A percentile compares a stretch with the other conserved stretches of the same genome.
phyloP scores from a whole-genome alignment of 208 protist genomes.

The Trichomonas gallinae region DNA sequence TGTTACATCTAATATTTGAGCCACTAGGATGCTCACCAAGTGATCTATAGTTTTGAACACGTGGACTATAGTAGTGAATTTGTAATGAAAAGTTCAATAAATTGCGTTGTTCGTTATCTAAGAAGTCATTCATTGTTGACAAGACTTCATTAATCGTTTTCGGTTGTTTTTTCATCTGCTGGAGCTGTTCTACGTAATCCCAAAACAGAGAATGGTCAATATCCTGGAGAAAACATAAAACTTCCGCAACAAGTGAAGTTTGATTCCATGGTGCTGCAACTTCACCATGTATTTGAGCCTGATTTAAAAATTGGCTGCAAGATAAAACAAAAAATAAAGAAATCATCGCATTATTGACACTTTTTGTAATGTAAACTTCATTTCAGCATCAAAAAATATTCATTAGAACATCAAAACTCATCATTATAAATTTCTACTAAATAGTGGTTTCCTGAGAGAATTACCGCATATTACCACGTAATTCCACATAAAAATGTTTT shows the following conservation, averaged over 20 bases:
- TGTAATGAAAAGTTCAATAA: not conserved
- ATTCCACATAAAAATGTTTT: too few relatives aligned
- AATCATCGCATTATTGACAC: not conserved
- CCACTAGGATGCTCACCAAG: not conserved
- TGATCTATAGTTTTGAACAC: not conserved
- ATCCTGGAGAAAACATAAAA: not conserved
- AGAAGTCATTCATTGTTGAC: not conserved
- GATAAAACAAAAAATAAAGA: not conserved
- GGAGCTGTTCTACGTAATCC: not conserved
- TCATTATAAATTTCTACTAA: too few relatives aligned
- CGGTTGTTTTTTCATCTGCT: not conserved
- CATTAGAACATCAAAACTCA: too few relatives aligned
- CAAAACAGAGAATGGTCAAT: not conserved
- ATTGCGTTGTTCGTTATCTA: not conserved
- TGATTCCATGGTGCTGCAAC: not conserved
- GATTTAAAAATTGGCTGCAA: not conserved
- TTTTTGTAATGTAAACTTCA: too few relatives aligned
- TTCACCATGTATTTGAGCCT: not conserved
- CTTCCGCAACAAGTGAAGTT: not conserved
- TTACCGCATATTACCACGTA: too few relatives aligned
- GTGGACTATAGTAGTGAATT: not conserved
- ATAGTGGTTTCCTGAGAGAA: too few relatives aligned
- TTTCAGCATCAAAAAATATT: too few relatives aligned
- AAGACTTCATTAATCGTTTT: not conserved
- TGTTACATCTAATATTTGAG: not conserved